phyloP scores from a whole-genome alignment of 1,139 yeast genomes.

The Lizanozyma gosingica region DNA sequence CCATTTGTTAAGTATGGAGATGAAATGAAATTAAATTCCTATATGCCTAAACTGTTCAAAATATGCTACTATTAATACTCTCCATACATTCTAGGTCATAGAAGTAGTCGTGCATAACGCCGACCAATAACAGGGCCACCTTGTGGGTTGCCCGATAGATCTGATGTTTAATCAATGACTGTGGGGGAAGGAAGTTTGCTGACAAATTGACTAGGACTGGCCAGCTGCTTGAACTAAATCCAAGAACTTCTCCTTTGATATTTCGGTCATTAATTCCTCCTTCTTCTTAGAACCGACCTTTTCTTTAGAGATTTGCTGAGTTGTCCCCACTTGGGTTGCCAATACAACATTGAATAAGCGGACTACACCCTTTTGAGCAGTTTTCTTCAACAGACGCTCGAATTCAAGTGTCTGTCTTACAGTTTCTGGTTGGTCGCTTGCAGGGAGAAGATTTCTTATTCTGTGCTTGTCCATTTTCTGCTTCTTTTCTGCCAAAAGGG shows the following conservation, averaged over 20 bases:
- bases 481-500: conserved; percentile 64
- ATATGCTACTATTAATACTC: no score
- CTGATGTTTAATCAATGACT: no score
- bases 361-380: conserved; percentile 92
- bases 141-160: no score
- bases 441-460: conserved; percentile 58
- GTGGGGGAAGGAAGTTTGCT: no score
- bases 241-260: conserved; percentile 82
- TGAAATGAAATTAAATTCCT: no score
- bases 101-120: no score
- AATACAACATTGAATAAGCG: conserved; percentile 84
- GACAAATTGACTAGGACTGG: conserved; percentile 20
- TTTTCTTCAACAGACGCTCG: conserved; percentile 67
- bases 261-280: conserved; percentile 64
- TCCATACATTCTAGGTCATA: no score
- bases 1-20: no score
- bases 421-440: conserved; percentile 40
- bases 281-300: conserved; percentile 33
- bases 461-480: conserved; percentile 60
- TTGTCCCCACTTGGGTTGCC: conserved; percentile 66
- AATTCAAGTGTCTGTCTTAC: conserved; percentile 53
- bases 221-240: conserved; percentile 86
- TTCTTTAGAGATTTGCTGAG: conserved; percentile 30
- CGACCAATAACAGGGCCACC: no score
- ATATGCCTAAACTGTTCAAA: no score